Evolutionary conservation across 371 early-diverging fungal genomes (phyloP), one percentile per base, ranked within the genome.

Genomic region (Apophysomyces sp.): DNA sequence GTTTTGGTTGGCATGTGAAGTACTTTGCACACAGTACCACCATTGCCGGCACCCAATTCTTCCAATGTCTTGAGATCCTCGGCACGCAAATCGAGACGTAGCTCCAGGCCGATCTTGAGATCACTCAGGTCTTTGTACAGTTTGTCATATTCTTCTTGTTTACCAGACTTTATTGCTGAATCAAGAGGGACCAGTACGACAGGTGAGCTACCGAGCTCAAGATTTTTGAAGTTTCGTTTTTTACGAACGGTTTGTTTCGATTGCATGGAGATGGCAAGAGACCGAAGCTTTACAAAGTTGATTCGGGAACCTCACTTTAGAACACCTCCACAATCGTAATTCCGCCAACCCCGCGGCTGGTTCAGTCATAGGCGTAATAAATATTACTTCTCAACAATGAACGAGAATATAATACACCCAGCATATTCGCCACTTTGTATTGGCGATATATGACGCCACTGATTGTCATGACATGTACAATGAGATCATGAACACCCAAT

Each of bases 41-140:
- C 94, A 63, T 86, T 88, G 11, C 94, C 94, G n/a, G 86, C 80
- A 16, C 93, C 94, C 7, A 93, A 77, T 67, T 92, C 92, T 44
- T 77, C 72, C n/a, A 91, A 66, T 2, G 81, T 73, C 55, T 81
- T 77, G 57, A 95, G 74, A 75, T 95, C 94, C 65, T 91, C 91
- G 44, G 80, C 74, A 63, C 89, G 81, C 58, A 91, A 69, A 69
- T 90, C 90, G 53, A 88, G 72, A 39, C 86, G 78, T 61, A 88
- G 72, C 68, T 88, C 89, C 15, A 86, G 76, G n/a, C 89, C 89
- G 32, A 88, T 81, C 61, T 88, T 86, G 30, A 88, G 71, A 69
- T 77, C 78, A 41, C 57, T 63, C 29, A 71, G 60, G 37, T 66
- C 60, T 27, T 63, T 62, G 24, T 66, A 71, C 16, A 71, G 58